Base-by-base conservation (phyloP, 768 basidiomycete species). In the Collybia sordida region DNA sequence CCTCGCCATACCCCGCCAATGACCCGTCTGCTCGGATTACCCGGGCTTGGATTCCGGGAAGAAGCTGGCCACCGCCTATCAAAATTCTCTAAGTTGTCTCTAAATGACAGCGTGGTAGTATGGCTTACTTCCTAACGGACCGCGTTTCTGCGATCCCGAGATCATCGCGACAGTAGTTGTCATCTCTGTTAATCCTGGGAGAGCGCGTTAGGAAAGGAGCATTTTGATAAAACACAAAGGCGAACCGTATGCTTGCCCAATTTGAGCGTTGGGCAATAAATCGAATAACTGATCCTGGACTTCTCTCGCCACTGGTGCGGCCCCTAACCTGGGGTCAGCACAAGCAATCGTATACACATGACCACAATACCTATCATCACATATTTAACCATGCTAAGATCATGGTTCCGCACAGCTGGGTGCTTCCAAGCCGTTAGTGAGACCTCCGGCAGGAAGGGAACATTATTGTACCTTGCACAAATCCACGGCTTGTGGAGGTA, bases 151-250 rank as follows among this genome's bases (percentile, higher is more conserved):
- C 3, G 72, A 69, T 4, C 78, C 66, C 14, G 79, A 65, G 63
- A 75, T 79, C 68, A 81, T 75, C 12, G 73, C 62, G 6, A 77
- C 71, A 8, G 78, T 72, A 0, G 83, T 82, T 49, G 74, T 73
- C 0, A 80, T 74, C 59, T 89, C 87, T 0, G 87, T 88, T 78
- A 85, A 77, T 4, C 86, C 85, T 87, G 44, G 31, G 9, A 36
- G 35, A 24, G 23, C 27, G 1, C 6, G 17, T 9, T 22, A 19
- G 52, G 38, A 12, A 42, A 23, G n/a, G 24, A 18, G 22, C 2
- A 14, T 2, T 22, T 15, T n/a, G 21, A 43, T 24, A 12, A 42
- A 28, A 4, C 3, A 31, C 11, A 4, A 14, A 31, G 31, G 24
- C 47, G 31, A 11, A 78, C 82, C 82, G 50, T 83, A 84, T 4